Conservation (phyloP, 176 grass and related monocot species). For the Triticum urartu region DNA sequence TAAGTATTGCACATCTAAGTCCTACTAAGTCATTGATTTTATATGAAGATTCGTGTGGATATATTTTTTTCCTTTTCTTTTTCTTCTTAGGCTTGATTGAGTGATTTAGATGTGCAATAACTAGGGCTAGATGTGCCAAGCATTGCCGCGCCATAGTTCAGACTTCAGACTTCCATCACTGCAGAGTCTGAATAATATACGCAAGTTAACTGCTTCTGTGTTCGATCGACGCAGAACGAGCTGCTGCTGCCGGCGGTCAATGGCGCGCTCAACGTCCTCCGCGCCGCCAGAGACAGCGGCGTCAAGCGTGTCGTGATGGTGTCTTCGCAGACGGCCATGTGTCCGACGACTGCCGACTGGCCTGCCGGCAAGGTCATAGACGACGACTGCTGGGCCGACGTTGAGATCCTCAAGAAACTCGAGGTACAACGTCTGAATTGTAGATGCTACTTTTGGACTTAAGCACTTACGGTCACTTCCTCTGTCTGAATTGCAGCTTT, state of each 20-base stretch:
- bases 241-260: constrained; percentile 50
- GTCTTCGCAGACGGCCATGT: constrained; percentile 46
- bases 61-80: too few species aligned
- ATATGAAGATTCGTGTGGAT: too few species aligned
- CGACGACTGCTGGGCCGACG: constrained; percentile 58
- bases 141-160: not conserved
- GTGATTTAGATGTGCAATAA: too few species aligned
- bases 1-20: too few species aligned
- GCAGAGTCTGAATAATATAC: not conserved
- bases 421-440: constrained; percentile 16
- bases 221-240: constrained; percentile 24
- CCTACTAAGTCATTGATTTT: too few species aligned
- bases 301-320: constrained; percentile 43
- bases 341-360: constrained; percentile 47
- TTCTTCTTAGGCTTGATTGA: too few species aligned
- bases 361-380: constrained; percentile 39
- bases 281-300: constrained; percentile 31
- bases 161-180: not conserved
- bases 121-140: too few species aligned
- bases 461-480: not conserved
- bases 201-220: not conserved
- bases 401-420: constrained; percentile 46
- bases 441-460: not conserved
- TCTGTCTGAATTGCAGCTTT: constrained; percentile 19
- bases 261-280: constrained; percentile 62